Conservation (phyloP, 257 asterid genomes). For the Echium plantagineum region DNA sequence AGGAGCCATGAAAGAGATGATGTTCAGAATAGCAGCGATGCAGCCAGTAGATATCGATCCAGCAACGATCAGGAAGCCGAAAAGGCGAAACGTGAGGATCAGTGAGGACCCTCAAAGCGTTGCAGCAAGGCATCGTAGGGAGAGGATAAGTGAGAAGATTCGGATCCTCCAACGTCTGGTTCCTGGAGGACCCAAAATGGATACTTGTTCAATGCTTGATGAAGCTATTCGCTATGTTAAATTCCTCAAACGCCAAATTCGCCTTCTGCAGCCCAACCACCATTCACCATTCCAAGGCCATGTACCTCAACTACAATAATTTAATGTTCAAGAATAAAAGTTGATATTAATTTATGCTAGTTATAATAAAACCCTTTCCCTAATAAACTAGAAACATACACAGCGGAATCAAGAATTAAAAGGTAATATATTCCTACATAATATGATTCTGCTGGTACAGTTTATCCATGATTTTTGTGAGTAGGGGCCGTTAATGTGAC, state of each 20-base stretch:
- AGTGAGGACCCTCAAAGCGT: slow-evolving; percentile 51
- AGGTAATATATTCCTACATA: too few relatives aligned
- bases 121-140: slow-evolving; percentile 48
- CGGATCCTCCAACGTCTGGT: slow-evolving; percentile 44
- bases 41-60: slow-evolving; percentile 46
- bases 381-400: too few relatives aligned
- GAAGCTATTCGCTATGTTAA: slow-evolving; percentile 48
- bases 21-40: slow-evolving; percentile 43
- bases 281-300: neutral
- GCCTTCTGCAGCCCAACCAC: neutral
- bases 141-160: slow-evolving; percentile 41
- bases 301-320: neutral
- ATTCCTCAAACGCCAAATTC: slow-evolving; percentile 24
- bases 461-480: too few relatives aligned
- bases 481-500: too few relatives aligned
- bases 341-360: neutral
- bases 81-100: slow-evolving; percentile 43
- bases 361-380: neutral
- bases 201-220: slow-evolving; percentile 50
- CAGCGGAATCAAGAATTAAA: too few relatives aligned
- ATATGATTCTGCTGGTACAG: too few relatives aligned
- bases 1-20: slow-evolving; percentile 47
- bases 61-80: slow-evolving; percentile 31
- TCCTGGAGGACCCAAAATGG: slow-evolving; percentile 59
- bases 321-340: neutral